Evolutionary conservation across 345 rosid genomes (phyloP).

Genomic region (Gossypium thurberi): DNA sequence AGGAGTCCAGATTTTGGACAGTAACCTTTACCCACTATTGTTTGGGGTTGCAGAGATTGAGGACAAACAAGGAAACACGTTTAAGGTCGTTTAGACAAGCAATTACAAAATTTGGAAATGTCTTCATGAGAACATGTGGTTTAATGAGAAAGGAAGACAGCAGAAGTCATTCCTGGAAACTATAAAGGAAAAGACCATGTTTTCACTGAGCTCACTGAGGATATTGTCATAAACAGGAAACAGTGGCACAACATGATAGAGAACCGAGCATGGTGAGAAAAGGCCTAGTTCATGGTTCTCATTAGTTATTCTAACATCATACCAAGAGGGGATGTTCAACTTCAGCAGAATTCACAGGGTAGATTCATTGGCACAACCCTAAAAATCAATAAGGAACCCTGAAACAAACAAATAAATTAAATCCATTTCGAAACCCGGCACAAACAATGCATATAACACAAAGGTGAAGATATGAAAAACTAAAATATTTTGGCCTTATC

Average conservation of each 20-base stretch:
- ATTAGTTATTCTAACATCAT: constrained; percentile 1
- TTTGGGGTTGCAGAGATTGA: neutral
- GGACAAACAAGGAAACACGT: neutral
- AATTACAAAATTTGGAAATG: neutral
- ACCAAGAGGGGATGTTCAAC: neutral
- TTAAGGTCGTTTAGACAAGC: neutral
- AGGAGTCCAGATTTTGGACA: neutral
- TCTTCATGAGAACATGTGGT: neutral
- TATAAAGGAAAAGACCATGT: neutral
- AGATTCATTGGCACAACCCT: neutral
- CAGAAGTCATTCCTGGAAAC: neutral
- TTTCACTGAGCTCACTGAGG: neutral
- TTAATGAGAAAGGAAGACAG: neutral
- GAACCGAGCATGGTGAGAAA: neutral
- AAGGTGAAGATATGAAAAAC: neutral
- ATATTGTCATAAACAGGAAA: neutral
- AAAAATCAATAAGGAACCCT: neutral
- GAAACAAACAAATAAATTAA: neutral
- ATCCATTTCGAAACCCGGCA: neutral
- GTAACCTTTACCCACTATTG: neutral
- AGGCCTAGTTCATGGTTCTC: neutral
- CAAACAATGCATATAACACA: neutral
- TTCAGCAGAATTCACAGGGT: neutral
- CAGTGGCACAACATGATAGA: neutral
- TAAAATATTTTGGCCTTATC: neutral